A percentile compares a stretch with the other conserved stretches of the same genome.
Evolutionary conservation across 2,329 filamentous ascomycete genomes (phyloP).

Genomic region (Didymella keratinophila): DNA sequence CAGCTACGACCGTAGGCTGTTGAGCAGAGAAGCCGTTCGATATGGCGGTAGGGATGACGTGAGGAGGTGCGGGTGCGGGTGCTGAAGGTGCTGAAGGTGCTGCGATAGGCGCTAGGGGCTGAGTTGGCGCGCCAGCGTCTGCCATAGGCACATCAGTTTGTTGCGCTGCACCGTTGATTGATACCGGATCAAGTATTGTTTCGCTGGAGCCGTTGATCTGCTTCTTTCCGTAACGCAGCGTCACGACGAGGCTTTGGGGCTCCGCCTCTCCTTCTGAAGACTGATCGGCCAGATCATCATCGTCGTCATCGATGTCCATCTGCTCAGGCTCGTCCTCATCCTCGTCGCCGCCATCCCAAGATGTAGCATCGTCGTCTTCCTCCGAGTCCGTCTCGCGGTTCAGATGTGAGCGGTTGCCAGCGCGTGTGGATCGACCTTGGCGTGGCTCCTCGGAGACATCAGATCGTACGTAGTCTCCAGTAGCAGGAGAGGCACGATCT

Average conservation of each 20-base stretch:
- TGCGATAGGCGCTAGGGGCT: slow-evolving; percentile 2
- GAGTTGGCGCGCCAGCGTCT: not conserved
- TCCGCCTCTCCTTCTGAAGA: slow-evolving; percentile 50
- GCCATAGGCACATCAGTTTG: not conserved
- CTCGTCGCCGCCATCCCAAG: slow-evolving; percentile 77
- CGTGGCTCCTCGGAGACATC: slow-evolving; percentile 58
- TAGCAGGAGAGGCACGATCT: slow-evolving; percentile 52
- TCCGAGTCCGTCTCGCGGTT: slow-evolving; percentile 61
- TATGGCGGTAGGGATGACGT: not conserved
- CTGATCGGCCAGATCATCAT: slow-evolving; percentile 47
- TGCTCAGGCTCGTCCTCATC: slow-evolving; percentile 62
- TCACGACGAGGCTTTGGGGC: slow-evolving; percentile 73
- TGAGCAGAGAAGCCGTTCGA: slow-evolving; percentile 20
- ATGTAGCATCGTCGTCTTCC: slow-evolving; percentile 70
- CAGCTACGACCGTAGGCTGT: not conserved
- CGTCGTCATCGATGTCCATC: slow-evolving; percentile 67
- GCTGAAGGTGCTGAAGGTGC: not conserved
- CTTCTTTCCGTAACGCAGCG: slow-evolving; percentile 59
- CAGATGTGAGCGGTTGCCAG: slow-evolving; percentile 31
- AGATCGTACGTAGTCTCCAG: slow-evolving; percentile 54
- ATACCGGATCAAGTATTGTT: not conserved
- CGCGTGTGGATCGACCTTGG: slow-evolving; percentile 55
- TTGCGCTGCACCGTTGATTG: not conserved
- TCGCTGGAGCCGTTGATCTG: not conserved
- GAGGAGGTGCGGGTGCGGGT: slow-evolving; percentile 4